Evolutionary conservation across 2,329 filamentous ascomycete species (phyloP).

Genomic region (Fusarium beomiforme): DNA sequence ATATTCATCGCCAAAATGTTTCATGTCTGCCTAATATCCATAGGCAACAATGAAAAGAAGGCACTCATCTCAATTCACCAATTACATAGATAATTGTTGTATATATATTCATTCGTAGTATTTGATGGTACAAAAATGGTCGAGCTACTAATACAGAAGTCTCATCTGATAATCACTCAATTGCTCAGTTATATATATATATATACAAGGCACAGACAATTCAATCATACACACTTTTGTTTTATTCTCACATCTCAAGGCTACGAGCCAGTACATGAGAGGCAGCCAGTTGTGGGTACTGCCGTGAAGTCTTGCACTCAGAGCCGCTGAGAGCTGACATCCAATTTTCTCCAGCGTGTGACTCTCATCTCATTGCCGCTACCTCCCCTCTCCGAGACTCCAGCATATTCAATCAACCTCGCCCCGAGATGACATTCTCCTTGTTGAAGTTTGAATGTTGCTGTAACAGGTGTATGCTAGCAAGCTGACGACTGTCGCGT

Average conservation of each 20-base stretch:
- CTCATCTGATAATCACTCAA: neutral
- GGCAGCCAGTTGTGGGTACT: neutral
- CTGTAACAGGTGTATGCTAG: neutral
- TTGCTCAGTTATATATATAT: neutral
- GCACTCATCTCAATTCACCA: neutral
- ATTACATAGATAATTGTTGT: neutral
- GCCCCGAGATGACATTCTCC: neutral
- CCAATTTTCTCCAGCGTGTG: conserved; percentile 3
- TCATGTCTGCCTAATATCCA: conserved; percentile 5
- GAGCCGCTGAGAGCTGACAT: neutral
- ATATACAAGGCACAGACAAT: neutral
- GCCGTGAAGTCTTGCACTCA: neutral
- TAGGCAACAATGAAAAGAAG: neutral
- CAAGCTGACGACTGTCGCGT: neutral
- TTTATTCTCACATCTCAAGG: conserved; percentile 19
- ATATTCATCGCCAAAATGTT: neutral
- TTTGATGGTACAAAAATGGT: neutral
- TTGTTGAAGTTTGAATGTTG: conserved; percentile 7
- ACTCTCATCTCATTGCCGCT: neutral
- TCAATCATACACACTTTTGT: conserved; percentile 8
- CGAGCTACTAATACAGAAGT: too few relatives aligned
- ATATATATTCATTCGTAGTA: neutral
- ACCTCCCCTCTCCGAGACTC: neutral
- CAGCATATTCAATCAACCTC: neutral
- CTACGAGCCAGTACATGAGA: conserved; percentile 14